Evolutionary conservation across 768 basidiomycete genomes (phyloP).

Genomic region (Podaxis mareebaensis): DNA sequence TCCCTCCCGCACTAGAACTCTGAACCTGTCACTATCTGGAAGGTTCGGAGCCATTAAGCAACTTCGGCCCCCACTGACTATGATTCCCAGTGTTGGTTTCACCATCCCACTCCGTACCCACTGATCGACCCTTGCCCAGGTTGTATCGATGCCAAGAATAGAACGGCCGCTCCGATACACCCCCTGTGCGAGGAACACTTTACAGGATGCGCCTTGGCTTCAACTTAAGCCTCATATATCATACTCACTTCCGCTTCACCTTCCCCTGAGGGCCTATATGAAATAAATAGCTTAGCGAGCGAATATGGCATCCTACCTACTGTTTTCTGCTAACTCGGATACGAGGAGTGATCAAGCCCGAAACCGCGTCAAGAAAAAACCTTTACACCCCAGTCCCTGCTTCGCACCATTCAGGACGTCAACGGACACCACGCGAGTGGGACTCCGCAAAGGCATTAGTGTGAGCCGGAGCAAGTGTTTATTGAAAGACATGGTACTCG

Average conservation of each 20-base stretch:
- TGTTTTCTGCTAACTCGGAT: background rate
- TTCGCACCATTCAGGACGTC: background rate
- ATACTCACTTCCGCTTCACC: background rate
- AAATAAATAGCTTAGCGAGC: background rate
- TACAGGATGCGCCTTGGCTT: background rate
- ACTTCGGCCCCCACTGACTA: background rate
- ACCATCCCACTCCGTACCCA: background rate
- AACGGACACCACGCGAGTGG: background rate
- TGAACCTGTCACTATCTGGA: background rate
- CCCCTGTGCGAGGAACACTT: background rate
- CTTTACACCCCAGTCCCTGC: background rate
- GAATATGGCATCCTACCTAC: conserved; percentile 6
- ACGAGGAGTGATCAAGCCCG: background rate
- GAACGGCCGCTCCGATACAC: background rate
- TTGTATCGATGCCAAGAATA: background rate
- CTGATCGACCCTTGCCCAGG: background rate
- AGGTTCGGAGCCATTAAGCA: background rate
- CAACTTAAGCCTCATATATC: background rate
- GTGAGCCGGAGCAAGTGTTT: background rate
- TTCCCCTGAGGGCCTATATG: background rate
- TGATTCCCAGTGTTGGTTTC: background rate
- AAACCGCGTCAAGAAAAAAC: background rate
- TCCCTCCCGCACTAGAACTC: background rate
- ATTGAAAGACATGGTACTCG: background rate
- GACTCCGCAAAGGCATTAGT: background rate